These are phyloP conservation scores for Paulinella micropora DNA, from an alignment of 78 protist species.

Conservation along the genomic window DNA sequence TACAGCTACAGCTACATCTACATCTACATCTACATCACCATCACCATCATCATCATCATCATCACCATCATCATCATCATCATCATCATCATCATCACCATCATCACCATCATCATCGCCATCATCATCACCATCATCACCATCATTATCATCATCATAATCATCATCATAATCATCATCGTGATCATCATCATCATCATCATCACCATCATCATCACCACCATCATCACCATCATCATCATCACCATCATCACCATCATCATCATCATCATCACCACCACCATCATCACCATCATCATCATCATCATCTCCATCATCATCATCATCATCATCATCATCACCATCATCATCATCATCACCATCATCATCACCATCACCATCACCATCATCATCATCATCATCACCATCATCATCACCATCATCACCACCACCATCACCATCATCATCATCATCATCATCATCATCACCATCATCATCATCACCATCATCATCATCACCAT, in stretches of 20 bases:
- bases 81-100: background rate
- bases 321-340: background rate
- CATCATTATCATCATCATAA: too few relatives aligned
- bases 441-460: background rate
- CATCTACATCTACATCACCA: background rate
- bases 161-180: too few relatives aligned
- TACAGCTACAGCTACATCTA: too few relatives aligned
- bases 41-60: background rate
- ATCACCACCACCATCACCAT: background rate
- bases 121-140: too few relatives aligned
- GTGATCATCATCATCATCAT: too few relatives aligned
- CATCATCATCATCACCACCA: background rate
- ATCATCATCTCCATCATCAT: background rate
- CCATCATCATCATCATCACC: background rate
- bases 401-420: background rate
- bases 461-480: background rate
- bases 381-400: background rate
- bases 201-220: background rate
- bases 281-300: background rate
- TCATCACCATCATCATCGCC: background rate
- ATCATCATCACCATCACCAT: background rate
- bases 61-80: background rate
- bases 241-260: background rate
- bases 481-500: background rate
- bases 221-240: background rate